These are phyloP conservation scores for Otatea glauca DNA, from an alignment of 176 grass and related monocot genomes.

Conservation along the genomic window DNA sequence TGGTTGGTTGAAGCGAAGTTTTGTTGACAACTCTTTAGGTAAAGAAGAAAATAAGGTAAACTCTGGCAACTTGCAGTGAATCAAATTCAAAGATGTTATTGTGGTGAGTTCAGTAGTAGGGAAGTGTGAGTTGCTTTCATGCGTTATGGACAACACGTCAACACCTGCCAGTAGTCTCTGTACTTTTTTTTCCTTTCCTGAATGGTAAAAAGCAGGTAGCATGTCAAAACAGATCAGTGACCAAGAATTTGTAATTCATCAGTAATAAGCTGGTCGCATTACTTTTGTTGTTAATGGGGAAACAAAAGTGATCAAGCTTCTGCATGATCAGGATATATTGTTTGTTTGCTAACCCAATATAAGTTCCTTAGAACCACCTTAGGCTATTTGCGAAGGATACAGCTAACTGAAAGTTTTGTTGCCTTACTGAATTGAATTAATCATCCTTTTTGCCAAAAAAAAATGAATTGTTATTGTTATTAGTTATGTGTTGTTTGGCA, in stretches of 20 bases:
- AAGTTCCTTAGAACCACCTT: not conserved
- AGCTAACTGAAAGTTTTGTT: not conserved
- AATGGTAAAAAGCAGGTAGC: not conserved
- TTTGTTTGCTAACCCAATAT: not conserved
- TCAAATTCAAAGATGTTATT: not conserved
- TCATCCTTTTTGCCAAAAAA: not conserved
- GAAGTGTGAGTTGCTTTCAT: not conserved
- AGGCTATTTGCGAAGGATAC: no score
- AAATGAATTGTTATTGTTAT: not conserved
- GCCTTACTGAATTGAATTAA: not conserved
- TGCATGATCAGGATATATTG: not conserved
- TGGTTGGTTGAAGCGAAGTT: conserved; percentile 10
- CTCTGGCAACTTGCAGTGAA: not conserved
- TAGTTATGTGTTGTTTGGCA: not conserved
- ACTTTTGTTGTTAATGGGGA: not conserved
- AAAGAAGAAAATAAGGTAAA: not conserved
- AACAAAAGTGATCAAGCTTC: not conserved
- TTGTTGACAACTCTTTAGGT: not conserved
- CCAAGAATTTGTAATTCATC: not conserved
- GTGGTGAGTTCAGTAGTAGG: not conserved
- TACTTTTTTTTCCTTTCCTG: not conserved
- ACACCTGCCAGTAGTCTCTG: not conserved
- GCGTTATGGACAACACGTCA: not conserved
- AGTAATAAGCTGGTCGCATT: not conserved
- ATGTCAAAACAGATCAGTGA: not conserved